phyloP scores from a whole-genome alignment of 2,329 filamentous ascomycete species.

The Cladobotryum mycophilum region DNA sequence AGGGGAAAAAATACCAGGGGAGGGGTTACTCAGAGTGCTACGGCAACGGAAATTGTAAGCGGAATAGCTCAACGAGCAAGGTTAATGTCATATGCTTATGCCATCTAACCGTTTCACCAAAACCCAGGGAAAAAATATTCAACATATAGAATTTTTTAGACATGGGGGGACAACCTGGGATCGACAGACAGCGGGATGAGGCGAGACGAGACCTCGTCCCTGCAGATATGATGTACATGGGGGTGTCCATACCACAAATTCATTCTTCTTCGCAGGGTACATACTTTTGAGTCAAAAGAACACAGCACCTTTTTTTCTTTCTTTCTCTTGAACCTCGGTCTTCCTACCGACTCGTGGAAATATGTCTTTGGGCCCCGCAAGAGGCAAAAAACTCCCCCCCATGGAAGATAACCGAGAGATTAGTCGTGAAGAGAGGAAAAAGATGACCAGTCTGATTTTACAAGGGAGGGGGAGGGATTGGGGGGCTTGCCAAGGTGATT shows the following conservation, averaged over 20 bases:
- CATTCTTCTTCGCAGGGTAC: not conserved
- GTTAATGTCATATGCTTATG: not conserved
- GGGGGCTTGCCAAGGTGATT: too few relatives aligned
- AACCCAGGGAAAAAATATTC: constrained; percentile 3
- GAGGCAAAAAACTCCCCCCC: not conserved
- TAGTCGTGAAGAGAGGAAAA: not conserved
- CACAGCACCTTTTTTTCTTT: too few relatives aligned
- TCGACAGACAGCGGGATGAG: too few relatives aligned
- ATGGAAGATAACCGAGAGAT: not conserved
- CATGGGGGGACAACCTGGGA: too few relatives aligned
- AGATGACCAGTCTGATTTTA: not conserved
- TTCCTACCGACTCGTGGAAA: not conserved
- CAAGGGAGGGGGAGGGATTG: too few relatives aligned
- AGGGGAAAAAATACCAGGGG: too few relatives aligned
- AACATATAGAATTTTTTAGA: constrained; percentile 2
- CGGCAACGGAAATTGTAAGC: too few relatives aligned
- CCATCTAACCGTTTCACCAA: not conserved
- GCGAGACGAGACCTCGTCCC: not conserved
- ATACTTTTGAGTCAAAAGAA: not conserved
- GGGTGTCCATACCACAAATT: not conserved
- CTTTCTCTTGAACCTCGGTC: not conserved
- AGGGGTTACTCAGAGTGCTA: too few relatives aligned
- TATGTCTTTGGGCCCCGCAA: not conserved
- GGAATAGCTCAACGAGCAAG: too few relatives aligned
- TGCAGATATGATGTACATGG: not conserved